phyloP scores from a whole-genome alignment of 2,329 filamentous ascomycete species.

The Fusarium oligoseptatum region DNA sequence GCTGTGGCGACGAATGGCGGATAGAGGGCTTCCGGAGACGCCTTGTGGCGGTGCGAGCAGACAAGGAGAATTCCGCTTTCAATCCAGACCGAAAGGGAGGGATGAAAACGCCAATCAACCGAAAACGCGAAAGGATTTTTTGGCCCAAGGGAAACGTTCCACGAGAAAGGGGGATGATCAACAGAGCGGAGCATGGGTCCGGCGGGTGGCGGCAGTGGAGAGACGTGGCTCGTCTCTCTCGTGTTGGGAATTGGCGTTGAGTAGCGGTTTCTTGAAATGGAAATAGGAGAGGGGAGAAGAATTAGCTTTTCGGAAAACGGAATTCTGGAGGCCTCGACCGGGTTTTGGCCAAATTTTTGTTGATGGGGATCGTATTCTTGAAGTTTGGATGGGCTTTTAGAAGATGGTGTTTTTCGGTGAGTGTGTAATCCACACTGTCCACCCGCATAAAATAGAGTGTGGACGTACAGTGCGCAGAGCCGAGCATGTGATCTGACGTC shows the following conservation, averaged over 20 bases:
- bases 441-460: background rate
- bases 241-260: background rate
- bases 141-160: conserved; percentile 25
- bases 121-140: conserved; percentile 1
- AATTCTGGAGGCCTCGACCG: background rate
- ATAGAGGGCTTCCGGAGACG: background rate
- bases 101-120: conserved; percentile 17
- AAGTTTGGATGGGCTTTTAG: background rate
- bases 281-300: conserved; percentile 11
- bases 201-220: conserved; percentile 24
- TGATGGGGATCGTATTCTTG: conserved; percentile 7
- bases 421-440: conserved; percentile 28
- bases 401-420: background rate
- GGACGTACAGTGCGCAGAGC: conserved; percentile 26
- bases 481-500: conserved; percentile 4
- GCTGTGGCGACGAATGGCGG: conserved; percentile 25
- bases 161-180: conserved; percentile 30
- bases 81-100: conserved; percentile 10
- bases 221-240: conserved; percentile 30
- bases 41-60: conserved; percentile 26
- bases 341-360: conserved; percentile 9
- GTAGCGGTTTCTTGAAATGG: conserved; percentile 23
- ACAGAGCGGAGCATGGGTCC: conserved; percentile 27
- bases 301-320: conserved; percentile 6
- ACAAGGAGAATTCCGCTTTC: background rate